Evolutionary conservation across 768 basidiomycete genomes (phyloP).

Genomic region (Podaxis rugospora): DNA sequence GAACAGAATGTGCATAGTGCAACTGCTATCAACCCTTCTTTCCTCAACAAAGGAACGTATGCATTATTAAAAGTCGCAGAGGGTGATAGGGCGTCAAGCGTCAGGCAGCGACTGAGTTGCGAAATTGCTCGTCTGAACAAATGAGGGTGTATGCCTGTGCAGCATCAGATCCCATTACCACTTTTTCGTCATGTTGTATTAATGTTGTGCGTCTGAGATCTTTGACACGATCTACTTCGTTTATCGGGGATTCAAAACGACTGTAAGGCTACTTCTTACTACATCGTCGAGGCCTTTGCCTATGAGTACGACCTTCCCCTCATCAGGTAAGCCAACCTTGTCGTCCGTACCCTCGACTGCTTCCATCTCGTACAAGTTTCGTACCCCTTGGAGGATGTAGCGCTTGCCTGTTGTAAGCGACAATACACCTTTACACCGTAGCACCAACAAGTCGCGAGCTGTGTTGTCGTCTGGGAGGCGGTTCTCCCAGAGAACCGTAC

Average conservation of each 20-base stretch:
- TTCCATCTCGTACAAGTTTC: constrained; percentile 81
- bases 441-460: constrained; percentile 43
- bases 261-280: constrained; percentile 52
- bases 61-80: constrained; percentile 38
- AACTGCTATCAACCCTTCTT: constrained; percentile 82
- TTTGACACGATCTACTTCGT: not conserved
- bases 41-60: constrained; percentile 58
- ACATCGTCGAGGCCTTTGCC: constrained; percentile 68
- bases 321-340: constrained; percentile 47
- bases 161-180: too few species aligned
- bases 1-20: constrained; percentile 72
- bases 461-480: constrained; percentile 32
- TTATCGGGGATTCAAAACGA: constrained; percentile 19
- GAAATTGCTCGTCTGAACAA: constrained; percentile 1
- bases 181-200: not conserved
- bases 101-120: constrained; percentile 28
- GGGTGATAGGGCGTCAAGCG: constrained; percentile 15
- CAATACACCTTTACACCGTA: constrained; percentile 90
- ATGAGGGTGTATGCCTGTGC: not conserved
- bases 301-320: constrained; percentile 84
- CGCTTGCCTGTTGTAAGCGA: constrained; percentile 45
- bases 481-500: constrained; percentile 78
- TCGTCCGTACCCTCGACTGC: constrained; percentile 31
- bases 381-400: constrained; percentile 86
- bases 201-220: not conserved